These are phyloP conservation scores for Trichoderma semiorbis DNA, from an alignment of 2,329 filamentous ascomycete genomes.

Conservation along the genomic window DNA sequence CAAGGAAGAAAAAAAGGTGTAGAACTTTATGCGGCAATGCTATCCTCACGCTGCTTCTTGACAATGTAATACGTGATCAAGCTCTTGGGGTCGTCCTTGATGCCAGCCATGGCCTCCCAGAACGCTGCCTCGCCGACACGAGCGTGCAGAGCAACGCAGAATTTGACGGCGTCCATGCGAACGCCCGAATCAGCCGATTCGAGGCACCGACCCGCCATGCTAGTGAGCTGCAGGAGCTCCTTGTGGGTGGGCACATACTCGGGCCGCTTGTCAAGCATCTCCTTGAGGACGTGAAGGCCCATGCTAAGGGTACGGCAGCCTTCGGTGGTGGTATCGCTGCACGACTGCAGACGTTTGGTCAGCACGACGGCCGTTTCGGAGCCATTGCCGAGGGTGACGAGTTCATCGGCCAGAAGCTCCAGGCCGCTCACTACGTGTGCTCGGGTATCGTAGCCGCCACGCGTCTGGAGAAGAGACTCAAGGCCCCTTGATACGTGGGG, in stretches of 20 bases:
- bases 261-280: slow-evolving; percentile 51
- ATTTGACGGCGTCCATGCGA: slow-evolving; percentile 71
- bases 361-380: slow-evolving; percentile 57
- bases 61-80: slow-evolving; percentile 80
- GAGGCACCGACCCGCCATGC: slow-evolving; percentile 53
- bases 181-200: slow-evolving; percentile 60
- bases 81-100: slow-evolving; percentile 71
- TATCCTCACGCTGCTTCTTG: slow-evolving; percentile 59
- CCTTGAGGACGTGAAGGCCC: slow-evolving; percentile 60
- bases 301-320: slow-evolving; percentile 56
- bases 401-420: slow-evolving; percentile 69
- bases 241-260: slow-evolving; percentile 48
- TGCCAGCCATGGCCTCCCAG: slow-evolving; percentile 62
- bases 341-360: slow-evolving; percentile 43
- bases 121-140: slow-evolving; percentile 59
- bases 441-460: slow-evolving; percentile 63
- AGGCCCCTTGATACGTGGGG: slow-evolving; percentile 66
- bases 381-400: slow-evolving; percentile 63
- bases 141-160: slow-evolving; percentile 70
- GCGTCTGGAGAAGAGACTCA: slow-evolving; percentile 62
- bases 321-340: slow-evolving; percentile 40
- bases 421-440: slow-evolving; percentile 72
- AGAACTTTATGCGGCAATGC: slow-evolving; percentile 17
- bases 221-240: slow-evolving; percentile 51
- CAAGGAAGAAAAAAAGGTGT: background rate